Base-by-base conservation (phyloP, 495 filamentous ascomycete genomes). In the Amniculicola lignicola region DNA sequence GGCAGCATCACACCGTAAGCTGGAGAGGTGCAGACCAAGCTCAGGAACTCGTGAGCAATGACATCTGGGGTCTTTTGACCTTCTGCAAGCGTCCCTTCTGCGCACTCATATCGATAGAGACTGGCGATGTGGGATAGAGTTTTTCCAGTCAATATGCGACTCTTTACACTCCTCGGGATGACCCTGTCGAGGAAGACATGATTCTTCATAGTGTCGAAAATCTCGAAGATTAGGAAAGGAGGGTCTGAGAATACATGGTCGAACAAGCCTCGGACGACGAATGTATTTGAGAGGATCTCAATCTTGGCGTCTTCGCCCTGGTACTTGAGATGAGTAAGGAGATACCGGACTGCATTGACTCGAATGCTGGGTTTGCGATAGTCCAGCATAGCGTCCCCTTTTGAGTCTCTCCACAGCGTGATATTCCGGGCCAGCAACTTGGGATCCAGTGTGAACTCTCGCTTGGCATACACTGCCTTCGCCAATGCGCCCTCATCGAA, bases 401-500 rank as follows among this genome's bases (percentile, higher is more conserved):
- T 62, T 14, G 40, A 70, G 72, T 57, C 54, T 61, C 14, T 67
- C 53, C 74, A 71, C 25, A 80, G 69, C 18, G 74, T 72, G 52
- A 88, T 74, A 63, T 83, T 82, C 27, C 82, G 72, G 3, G 75
- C 83, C 9, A 96, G 68, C 3, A 82, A 79, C 67, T 86, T 88
- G 54, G 61, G 38, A 28, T 74, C 69, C 27, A 92, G 84, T 3
- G 85, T 89, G 48, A 81, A 81, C 42, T 85, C 79, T 59, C 87
- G 76, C 16, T 80, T 79, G 22, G 80, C 74, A 63, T 89, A 90
- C 22, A 94, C 71, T 35, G 80, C 77, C 33, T 79, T 81, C 11
- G 89, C 86, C 18, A 86, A 74, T 33, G 80, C 80, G 14, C 90
- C 90, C 5, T 89, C 90, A 71, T 95, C 89, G 61, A 91, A 90